phyloP scores from a whole-genome alignment of 768 basidiomycete species.

The Collybia mongolica region DNA sequence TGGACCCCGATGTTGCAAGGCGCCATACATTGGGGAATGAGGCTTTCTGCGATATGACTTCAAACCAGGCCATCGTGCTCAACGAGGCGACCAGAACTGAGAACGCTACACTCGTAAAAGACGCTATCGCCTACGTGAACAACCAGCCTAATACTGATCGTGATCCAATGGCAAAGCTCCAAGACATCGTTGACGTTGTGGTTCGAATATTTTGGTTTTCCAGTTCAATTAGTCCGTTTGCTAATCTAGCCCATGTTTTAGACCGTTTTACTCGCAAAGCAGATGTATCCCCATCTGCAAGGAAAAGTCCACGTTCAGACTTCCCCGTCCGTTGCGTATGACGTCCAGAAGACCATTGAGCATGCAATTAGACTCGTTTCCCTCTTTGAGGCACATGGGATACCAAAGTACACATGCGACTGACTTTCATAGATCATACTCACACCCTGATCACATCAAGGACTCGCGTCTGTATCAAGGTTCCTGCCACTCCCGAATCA shows the following conservation, averaged over 20 bases:
- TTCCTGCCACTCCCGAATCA: slow-evolving; percentile 53
- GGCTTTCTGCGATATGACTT: slow-evolving; percentile 46
- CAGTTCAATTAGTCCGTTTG: too few relatives aligned
- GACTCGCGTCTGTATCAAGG: slow-evolving; percentile 56
- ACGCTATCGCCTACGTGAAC: slow-evolving; percentile 28
- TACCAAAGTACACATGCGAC: slow-evolving; percentile 29
- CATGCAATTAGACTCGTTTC: slow-evolving; percentile 41
- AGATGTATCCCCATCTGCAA: slow-evolving; percentile 37
- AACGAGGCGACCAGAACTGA: slow-evolving; percentile 30
- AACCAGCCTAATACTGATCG: slow-evolving; percentile 11
- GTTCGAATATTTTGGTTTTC: too few relatives aligned
- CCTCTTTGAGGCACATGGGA: slow-evolving; percentile 40
- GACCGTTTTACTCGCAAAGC: slow-evolving; percentile 39
- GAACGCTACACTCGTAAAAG: slow-evolving; percentile 25
- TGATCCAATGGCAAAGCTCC: slow-evolving; percentile 23
- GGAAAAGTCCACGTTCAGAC: slow-evolving; percentile 46
- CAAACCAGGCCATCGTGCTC: slow-evolving; percentile 46
- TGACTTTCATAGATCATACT: not conserved
- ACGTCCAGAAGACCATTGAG: slow-evolving; percentile 37
- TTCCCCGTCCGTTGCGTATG: slow-evolving; percentile 39
- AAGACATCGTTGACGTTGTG: too few relatives aligned
- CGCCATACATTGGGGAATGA: slow-evolving; percentile 18
- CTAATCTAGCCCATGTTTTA: too few relatives aligned
- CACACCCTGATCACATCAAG: slow-evolving; percentile 8
- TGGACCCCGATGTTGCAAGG: slow-evolving; percentile 40